These are phyloP conservation scores for Malus fusca DNA, from an alignment of 306 rosid genomes.

Conservation along the genomic window DNA sequence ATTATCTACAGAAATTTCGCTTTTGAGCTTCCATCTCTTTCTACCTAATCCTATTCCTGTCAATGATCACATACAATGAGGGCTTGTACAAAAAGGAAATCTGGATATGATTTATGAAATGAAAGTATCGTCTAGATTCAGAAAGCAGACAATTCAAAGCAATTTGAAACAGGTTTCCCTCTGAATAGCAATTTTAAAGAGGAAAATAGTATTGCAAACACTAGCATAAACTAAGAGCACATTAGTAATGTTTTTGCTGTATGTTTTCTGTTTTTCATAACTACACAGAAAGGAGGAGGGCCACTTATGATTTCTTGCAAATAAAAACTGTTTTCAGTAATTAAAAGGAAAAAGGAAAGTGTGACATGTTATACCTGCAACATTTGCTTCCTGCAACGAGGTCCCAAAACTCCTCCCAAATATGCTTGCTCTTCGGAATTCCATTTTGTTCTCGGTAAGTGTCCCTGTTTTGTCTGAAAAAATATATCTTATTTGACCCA, in stretches of 20 bases:
- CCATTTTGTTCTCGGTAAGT: constrained; percentile 96
- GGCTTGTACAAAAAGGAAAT: constrained; percentile 12
- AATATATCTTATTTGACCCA: constrained; percentile 87
- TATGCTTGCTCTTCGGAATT: constrained; percentile 80
- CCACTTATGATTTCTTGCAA: neutral
- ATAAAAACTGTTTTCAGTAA: neutral
- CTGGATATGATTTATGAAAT: neutral
- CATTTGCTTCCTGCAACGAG: constrained; percentile 26
- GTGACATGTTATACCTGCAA: constrained; percentile 35
- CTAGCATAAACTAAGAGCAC: neutral
- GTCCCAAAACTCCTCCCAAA: constrained; percentile 58
- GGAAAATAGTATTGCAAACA: neutral
- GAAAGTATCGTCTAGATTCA: neutral
- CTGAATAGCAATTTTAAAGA: neutral
- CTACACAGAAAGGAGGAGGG: neutral
- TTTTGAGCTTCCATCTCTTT: constrained; percentile 68
- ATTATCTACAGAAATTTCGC: constrained; percentile 56
- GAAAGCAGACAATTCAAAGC: neutral
- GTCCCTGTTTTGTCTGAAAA: constrained; percentile 99
- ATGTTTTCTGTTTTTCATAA: neutral
- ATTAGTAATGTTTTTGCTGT: neutral
- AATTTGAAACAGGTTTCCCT: neutral
- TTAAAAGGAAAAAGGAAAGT: neutral
- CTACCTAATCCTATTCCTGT: constrained; percentile 36
- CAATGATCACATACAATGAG: constrained; percentile 15